These are phyloP conservation scores for Phanerochaete carnosa DNA, from an alignment of 768 basidiomycete genomes.

Conservation along the genomic window DNA sequence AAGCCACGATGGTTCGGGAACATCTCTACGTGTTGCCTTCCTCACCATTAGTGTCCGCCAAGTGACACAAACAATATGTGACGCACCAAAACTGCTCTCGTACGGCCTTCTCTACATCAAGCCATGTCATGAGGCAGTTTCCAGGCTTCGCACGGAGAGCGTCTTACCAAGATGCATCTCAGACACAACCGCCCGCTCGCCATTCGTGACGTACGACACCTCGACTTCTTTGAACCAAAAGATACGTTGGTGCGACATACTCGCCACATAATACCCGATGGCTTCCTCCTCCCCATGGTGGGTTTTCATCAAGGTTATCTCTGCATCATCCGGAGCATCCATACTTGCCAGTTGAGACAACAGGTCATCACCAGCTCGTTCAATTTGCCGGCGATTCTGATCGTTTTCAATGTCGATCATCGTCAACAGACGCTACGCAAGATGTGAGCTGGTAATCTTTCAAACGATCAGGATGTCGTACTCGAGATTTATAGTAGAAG, in stretches of 20 bases:
- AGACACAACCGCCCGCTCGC: neutral
- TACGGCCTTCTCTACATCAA: neutral
- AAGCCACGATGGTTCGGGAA: slow-evolving; percentile 17
- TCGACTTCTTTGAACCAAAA: slow-evolving; percentile 18
- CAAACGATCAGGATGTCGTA: neutral
- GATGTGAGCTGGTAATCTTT: neutral
- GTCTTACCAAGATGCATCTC: slow-evolving; percentile 5
- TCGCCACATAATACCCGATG: slow-evolving; percentile 13
- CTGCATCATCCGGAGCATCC: neutral
- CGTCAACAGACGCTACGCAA: slow-evolving; percentile 4
- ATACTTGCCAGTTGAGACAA: neutral
- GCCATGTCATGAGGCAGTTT: neutral
- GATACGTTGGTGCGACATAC: neutral
- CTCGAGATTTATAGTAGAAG: neutral
- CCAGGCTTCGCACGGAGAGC: neutral
- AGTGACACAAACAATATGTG: no score
- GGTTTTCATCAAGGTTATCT: neutral
- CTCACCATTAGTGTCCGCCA: neutral
- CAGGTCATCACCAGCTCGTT: neutral
- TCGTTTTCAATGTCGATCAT: slow-evolving; percentile 1
- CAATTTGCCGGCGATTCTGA: neutral
- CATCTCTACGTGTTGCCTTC: slow-evolving; percentile 20
- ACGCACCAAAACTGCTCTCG: slow-evolving; percentile 1
- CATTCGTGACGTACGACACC: neutral
- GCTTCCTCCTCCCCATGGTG: neutral